Base-by-base conservation (phyloP, 2,329 filamentous ascomycete genomes). In the Colletotrichum sp. region DNA sequence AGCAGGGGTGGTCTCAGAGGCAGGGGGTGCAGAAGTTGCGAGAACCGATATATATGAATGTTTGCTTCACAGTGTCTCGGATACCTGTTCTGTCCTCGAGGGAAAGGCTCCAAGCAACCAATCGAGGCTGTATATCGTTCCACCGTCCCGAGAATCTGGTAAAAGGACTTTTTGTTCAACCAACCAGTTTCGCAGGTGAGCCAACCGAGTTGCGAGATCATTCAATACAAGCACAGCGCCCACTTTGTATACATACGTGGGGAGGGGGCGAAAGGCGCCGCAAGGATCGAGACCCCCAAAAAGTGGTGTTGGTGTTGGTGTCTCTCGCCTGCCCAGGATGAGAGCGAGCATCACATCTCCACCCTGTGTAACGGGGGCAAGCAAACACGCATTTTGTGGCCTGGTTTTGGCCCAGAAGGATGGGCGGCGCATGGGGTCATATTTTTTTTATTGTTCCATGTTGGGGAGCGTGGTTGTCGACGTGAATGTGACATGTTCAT, bases 51-150 rank as follows among this genome's bases (percentile, higher is more conserved):
- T 75, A 65, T 48, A 73, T 28, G 69, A 34, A 32, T 75, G 59
- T 59, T 60, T 69, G 70, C 74, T 73, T 60, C 59, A 60, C 59
- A 52, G 34, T 73, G 74, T 73, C 74, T 75, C 70, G 65, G 74
- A 73, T 55, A 65, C 64, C 43, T 73, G n/a, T 59, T 59, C 28
- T 48, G 43, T 32, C 59, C 48, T 74, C 59, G 43, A 69, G 18
- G 13, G n/a, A 3, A 57, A 68, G 59, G 10, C 30, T 8, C 7
- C 36, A 69, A 8, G 43, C 16, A 36, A 21, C 74, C 70, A 74
- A 73, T 39, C 64, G 60, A 57, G 74, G 63, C 64, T 60, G 59
- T 73, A 57, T 34, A 39, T 52, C 30, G 70, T 75, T 65, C n/a
- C 39, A 60, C 57, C 6, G 59, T 65, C 70, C 70, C 70, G 65